phyloP scores from a whole-genome alignment of 2,329 filamentous ascomycete genomes.

The Alternaria sp. region DNA sequence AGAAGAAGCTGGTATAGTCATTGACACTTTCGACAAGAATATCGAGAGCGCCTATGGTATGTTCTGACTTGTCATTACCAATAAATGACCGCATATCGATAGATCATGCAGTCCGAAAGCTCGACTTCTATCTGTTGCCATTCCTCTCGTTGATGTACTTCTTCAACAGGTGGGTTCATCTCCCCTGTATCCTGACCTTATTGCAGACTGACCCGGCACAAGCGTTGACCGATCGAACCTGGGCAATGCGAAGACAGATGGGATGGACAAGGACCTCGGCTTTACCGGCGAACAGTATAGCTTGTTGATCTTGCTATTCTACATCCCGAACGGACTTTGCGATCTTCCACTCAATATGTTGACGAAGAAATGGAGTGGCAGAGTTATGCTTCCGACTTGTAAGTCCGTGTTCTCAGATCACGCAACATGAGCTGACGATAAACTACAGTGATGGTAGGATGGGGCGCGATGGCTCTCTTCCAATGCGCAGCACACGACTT shows the following conservation, averaged over 20 bases:
- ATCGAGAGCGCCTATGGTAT: background rate
- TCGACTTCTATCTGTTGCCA: background rate
- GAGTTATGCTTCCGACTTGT: conserved; percentile 48
- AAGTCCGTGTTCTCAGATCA: conserved; percentile 13
- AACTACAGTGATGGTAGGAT: conserved; percentile 52
- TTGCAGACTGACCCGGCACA: conserved; percentile 50
- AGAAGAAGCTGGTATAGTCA: background rate
- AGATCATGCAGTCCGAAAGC: background rate
- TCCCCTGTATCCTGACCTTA: too few species aligned
- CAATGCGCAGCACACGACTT: conserved; percentile 60
- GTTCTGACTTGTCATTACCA: background rate
- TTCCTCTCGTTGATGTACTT: background rate
- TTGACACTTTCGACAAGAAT: background rate
- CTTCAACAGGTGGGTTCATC: background rate
- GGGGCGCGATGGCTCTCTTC: conserved; percentile 56
- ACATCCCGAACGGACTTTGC: conserved; percentile 58
- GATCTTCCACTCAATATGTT: conserved; percentile 59
- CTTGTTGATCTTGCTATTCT: conserved; percentile 57
- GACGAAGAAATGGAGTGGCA: conserved; percentile 56
- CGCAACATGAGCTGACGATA: background rate
- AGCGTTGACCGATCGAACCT: conserved; percentile 52
- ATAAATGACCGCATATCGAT: background rate
- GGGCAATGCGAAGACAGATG: conserved; percentile 60
- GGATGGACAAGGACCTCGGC: conserved; percentile 52
- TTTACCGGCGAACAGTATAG: conserved; percentile 54